Evolutionary conservation across 2,329 filamentous ascomycete species (phyloP), one percentile per base, ranked within the genome.

Genomic region (Endoconidiophora polonica): DNA sequence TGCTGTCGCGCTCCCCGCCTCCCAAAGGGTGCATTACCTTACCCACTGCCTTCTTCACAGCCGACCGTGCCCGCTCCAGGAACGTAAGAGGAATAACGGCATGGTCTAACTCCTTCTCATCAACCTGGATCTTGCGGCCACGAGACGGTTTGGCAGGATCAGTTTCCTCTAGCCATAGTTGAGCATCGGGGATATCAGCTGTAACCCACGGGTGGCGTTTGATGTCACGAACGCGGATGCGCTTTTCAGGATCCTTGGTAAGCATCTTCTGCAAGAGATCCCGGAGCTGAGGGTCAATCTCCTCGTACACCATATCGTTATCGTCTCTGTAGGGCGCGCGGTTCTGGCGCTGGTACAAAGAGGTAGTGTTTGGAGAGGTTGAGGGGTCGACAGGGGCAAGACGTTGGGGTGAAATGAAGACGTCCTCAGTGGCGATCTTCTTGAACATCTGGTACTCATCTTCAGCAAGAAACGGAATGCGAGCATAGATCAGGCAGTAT

Each of bases 191-290:
- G 43, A 96, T 76, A 55, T 83, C 87, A 52, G 81, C 71, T 1
- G 90, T 71, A 14, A 96, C 82, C 91, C 91, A 98, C 4, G 82
- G 81, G 61, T 98, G 91, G 54, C 84, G 81, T 63, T 96, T 96
- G 59, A 96, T 90, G 58, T 95, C 90, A 54, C 81, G 79, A 47
- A 98, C 70, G 5, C 85, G 83, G 58, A 98, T 95, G 38, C 91
- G 80, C 64, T 88, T 81, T 26, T 83, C 74, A 1, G 90, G 88
- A 59, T 96, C 86, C 66, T 96, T 98, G 57, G 76, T 81, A 52
- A 98, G 73, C 67, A 98, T 79, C 56, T 80, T 77, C 45, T 69
- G 72, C 24, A 98, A 66, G 10, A 98, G 71, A 61, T 98, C 86
- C 48, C 79, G 73, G 6, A 98, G 68, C 9, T 83, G 73, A 44